phyloP scores from a whole-genome alignment of 2,329 filamentous ascomycete species.

The Ascochyta viciae-villosae region DNA sequence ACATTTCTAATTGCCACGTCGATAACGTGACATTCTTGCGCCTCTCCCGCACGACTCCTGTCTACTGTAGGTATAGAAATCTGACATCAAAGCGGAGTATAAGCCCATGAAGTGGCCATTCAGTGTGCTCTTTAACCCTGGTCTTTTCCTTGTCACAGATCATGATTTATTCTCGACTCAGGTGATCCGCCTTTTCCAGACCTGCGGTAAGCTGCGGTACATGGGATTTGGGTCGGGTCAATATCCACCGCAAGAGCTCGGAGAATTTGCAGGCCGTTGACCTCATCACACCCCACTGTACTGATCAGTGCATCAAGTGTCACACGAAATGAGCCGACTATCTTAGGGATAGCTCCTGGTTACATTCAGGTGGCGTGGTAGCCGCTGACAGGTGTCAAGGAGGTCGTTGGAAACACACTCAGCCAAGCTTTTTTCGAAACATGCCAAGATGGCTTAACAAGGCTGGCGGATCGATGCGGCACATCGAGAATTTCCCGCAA shows the following conservation, averaged over 20 bases:
- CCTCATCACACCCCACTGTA: slow-evolving; percentile 6
- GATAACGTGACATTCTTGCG: neutral
- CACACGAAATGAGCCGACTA: neutral
- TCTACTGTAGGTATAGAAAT: neutral
- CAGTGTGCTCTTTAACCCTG: neutral
- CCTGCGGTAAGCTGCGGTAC: neutral
- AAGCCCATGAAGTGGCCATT: neutral
- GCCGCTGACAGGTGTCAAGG: slow-evolving; percentile 7
- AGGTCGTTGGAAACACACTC: neutral
- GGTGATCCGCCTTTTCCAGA: slow-evolving; percentile 8
- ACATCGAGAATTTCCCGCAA: neutral
- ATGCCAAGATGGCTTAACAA: slow-evolving; percentile 14
- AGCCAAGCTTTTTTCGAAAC: slow-evolving; percentile 20
- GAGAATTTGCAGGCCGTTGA: slow-evolving; percentile 9
- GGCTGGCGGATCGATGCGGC: slow-evolving; percentile 1
- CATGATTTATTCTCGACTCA: neutral
- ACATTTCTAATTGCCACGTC: neutral
- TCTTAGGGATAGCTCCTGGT: slow-evolving; percentile 1
- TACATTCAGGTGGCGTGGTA: neutral
- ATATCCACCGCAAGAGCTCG: slow-evolving; percentile 16
- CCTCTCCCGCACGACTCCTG: neutral
- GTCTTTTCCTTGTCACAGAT: neutral
- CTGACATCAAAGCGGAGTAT: too few species aligned
- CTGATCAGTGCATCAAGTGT: slow-evolving; percentile 1
- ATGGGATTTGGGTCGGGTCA: slow-evolving; percentile 3